Conservation (phyloP, 108 stramenopile species). For the Pelagomonas calceolata region DNA sequence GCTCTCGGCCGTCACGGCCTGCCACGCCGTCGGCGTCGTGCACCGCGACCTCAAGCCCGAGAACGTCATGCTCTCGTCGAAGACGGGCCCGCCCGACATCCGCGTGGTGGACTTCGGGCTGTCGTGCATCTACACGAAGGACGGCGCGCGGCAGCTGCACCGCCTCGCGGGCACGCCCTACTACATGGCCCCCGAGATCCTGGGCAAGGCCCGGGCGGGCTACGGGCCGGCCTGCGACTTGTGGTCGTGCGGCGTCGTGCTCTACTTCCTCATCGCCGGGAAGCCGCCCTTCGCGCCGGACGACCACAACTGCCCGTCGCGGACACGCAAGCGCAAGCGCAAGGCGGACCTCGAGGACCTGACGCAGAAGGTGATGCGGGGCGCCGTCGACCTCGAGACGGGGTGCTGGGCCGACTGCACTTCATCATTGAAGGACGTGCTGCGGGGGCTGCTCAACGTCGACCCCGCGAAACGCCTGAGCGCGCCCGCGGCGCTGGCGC, state of each 20-base stretch:
- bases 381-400: too few species aligned
- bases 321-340: too few species aligned
- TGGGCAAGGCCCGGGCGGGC: slow-evolving; percentile 21
- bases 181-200: slow-evolving; percentile 51
- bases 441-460: too few species aligned
- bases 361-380: too few species aligned
- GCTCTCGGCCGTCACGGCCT: slow-evolving; percentile 24
- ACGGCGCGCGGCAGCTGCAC: too few species aligned
- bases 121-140: slow-evolving; percentile 19
- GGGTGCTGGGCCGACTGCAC: too few species aligned
- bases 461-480: slow-evolving; percentile 23
- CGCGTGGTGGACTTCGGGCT: slow-evolving; percentile 84
- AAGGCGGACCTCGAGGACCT: too few species aligned
- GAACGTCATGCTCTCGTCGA: slow-evolving; percentile 11
- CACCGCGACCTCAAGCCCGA: slow-evolving; percentile 49
- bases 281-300: slow-evolving; percentile 39
- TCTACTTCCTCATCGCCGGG: slow-evolving; percentile 50
- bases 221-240: slow-evolving; percentile 52
- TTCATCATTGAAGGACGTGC: too few species aligned
- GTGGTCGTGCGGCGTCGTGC: slow-evolving; percentile 51
- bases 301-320: too few species aligned
- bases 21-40: slow-evolving; percentile 36
- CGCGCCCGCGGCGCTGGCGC: slow-evolving; percentile 54
- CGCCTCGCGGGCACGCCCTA: slow-evolving; percentile 41
- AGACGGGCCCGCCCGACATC: slow-evolving; percentile 19